Evolutionary conservation across 1,139 yeast genomes (phyloP), one percentile per base, ranked within the genome.

Genomic region (Debaryomyces subglobosus): DNA sequence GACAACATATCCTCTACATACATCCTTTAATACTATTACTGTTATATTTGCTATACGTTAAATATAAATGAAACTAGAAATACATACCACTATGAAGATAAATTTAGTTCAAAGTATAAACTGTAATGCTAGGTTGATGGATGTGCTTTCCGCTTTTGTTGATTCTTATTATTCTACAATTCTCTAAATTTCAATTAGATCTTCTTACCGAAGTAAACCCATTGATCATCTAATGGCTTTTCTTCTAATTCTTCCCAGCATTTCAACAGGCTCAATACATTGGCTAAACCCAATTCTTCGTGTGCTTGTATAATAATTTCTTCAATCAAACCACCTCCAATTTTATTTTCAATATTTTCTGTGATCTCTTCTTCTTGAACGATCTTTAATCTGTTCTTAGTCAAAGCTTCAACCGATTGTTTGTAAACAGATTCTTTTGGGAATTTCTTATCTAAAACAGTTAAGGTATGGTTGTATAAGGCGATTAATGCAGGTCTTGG

Each of bases 311-410:
- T 76, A 50, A 89, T 68, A 49, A 89, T 71, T 72, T 89, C 96
- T 71, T 89, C 96, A 56, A 89, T 85, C 58, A 89, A 79, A 2
- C 96, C 96, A 56, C 86, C 82, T 16, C 96, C 96, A 55, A 89
- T 86, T 65, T 84, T 73, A 54, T 74, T 71, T 71, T 89, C 96
- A 60, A 89, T 87, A 57, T 77, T 81, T 62, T 81, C 88, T 43
- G 79, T 72, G 51, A 84, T 81, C 56, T 85, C 90, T 53, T 81
- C 79, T 35, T 69, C 62, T 64, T 87, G 84, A 20, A 89, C 96
- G 47, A 87, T 74, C 48, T 77, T 71, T 65, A 86, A 77, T 64
- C 96, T 82, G 60, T 86, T 79, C 59, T 77, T 77, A 45, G 96
- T 89, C 63, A 89, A 70, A 49, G 84, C 80, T 67, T 85, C 90